These are phyloP conservation scores for Eimeria mitis DNA, from an alignment of 169 alveolate species.

Conservation along the genomic window DNA sequence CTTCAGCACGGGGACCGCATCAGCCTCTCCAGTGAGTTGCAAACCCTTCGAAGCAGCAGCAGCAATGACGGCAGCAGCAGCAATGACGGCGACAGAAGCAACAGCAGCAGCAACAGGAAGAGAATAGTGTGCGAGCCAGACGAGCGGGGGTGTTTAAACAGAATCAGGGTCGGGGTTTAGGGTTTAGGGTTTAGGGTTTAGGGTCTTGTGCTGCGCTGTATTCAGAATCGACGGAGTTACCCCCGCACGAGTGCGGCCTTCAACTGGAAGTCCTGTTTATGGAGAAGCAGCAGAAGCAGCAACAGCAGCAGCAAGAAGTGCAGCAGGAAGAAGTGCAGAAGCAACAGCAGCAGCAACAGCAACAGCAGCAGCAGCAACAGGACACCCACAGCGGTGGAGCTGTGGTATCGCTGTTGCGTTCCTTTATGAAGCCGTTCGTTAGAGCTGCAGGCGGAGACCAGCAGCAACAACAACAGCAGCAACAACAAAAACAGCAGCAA, in stretches of 20 bases:
- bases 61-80: background rate
- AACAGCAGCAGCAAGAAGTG: conserved; percentile 12
- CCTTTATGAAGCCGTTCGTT: conserved; percentile 27
- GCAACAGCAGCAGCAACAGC: background rate
- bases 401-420: conserved; percentile 44
- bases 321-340: background rate
- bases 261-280: background rate
- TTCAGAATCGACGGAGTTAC: background rate
- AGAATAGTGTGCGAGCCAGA: no score
- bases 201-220: background rate
- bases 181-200: conserved; percentile 18
- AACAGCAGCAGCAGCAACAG: conserved; percentile 11
- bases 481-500: background rate
- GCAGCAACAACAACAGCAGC: conserved; percentile 10
- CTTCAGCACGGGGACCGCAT: background rate
- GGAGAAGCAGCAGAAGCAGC: conserved; percentile 24
- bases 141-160: no score
- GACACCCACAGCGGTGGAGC: conserved; percentile 10
- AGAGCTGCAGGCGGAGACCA: background rate
- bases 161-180: no score
- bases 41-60: conserved; percentile 2
- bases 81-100: background rate
- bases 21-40: background rate
- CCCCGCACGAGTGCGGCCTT: background rate
- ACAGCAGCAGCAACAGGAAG: no score